Base-by-base conservation (phyloP, 768 basidiomycete species). In the Lepiota subincarnata region DNA sequence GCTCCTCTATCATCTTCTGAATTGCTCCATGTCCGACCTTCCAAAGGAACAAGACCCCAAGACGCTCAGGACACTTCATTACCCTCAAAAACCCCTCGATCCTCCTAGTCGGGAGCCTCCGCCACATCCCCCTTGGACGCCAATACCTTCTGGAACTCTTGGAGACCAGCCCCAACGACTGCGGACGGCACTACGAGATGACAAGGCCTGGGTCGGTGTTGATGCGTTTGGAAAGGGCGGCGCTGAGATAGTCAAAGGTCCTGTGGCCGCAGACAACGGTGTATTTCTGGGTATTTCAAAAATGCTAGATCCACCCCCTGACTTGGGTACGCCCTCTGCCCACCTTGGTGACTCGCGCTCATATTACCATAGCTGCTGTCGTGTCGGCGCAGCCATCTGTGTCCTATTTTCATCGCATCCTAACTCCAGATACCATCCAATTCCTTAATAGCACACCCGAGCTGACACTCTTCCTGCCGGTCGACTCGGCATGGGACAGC, bases 1-100 rank as follows among this genome's bases (percentile, higher is more conserved):
- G 62, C 78, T 99, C 48, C 86, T 98, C 63, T 98, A 98, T 66
- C 97, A 98, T 68, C 70, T 98, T 41, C 76, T 98, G 59, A 97
- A 98, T 68, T 83, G 83, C 66, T 82, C 88, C 5, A 65, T 97
- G 26, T 61, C 76, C 16, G 60, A 67, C 13, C 74, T 82, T 24
- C 69, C 75, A 4, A 20, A 31, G 2, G 68, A 78, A 26, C 63
- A 72, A 8, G 60, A 70, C 18, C 65, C 72, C 8, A 65, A 70
- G 38, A 72, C 74, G 8, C 75, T 80, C 58, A 57, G 77, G 56
- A 92, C 91, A 1, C 73, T 92, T 4, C 84, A 84, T 62, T 93
- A 76, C 64, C 91, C 92, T n/a, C 78, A 75, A 24, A 69, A 68
- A 36, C 70, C 73, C 3, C 60, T 77, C n/a, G 79, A 85, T 44